These are phyloP conservation scores for Drechslerella dactyloides DNA, from an alignment of 2,329 filamentous ascomycete species.

Conservation along the genomic window DNA sequence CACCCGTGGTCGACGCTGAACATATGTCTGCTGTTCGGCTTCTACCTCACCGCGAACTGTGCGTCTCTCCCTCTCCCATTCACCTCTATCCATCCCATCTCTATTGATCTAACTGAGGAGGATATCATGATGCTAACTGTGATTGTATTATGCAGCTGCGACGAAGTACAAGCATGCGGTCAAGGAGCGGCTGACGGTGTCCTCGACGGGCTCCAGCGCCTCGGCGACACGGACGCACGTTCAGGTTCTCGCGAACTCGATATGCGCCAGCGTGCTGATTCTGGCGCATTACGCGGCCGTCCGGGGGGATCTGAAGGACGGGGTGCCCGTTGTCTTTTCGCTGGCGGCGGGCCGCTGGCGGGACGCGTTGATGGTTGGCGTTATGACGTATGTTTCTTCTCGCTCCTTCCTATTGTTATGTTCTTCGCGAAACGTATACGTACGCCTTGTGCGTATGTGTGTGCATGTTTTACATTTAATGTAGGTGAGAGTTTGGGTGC, in stretches of 20 bases:
- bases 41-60: constrained; percentile 39
- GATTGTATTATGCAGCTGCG: constrained; percentile 21
- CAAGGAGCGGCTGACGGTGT: constrained; percentile 81
- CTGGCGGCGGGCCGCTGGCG: constrained; percentile 15
- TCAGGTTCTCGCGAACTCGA: constrained; percentile 80
- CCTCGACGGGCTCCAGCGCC: constrained; percentile 66
- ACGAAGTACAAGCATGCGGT: constrained; percentile 80
- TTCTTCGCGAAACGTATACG: no score
- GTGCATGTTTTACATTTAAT: no score
- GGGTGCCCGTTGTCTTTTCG: constrained; percentile 30
- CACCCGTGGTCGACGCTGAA: constrained; percentile 75
- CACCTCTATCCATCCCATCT: neutral
- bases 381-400: constrained; percentile 37
- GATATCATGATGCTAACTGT: neutral
- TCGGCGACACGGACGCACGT: constrained; percentile 49
- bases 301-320: constrained; percentile 68
- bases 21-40: constrained; percentile 32
- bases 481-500: no score
- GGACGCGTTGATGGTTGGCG: constrained; percentile 37
- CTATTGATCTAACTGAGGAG: neutral
- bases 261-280: constrained; percentile 73
- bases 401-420: neutral
- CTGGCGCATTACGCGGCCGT: constrained; percentile 61
- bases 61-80: constrained; percentile 58
- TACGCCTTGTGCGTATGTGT: neutral